A percentile compares a stretch with the other conserved stretches of the same genome.
phyloP scores from a whole-genome alignment of 306 rosid genomes.

The Malus domestica region ASM211411v1 NC_041794.1:37222501-37223000 shows the following conservation, averaged over 20 bases:
- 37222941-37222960: conserved; percentile 40
- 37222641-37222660: not conserved
- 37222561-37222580: not conserved
- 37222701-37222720: not conserved
- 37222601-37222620: not conserved
- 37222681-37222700: not conserved
- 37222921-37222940: conserved; percentile 80
- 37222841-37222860: conserved; percentile 75
- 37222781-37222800: conserved; percentile 37
- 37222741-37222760: not conserved
- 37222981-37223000: conserved; percentile 70
- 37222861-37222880: conserved; percentile 60
- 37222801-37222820: conserved; percentile 41
- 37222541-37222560: not conserved
- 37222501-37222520: not conserved
- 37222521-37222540: not conserved
- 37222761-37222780: not conserved
- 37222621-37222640: not conserved
- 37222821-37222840: conserved; percentile 91
- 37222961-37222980: conserved; percentile 57
- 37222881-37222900: conserved; percentile 66
- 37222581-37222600: not conserved
- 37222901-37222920: conserved; percentile 61
- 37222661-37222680: not conserved
- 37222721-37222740: not conserved